Base-by-base conservation (phyloP, 2,329 filamentous ascomycete genomes). In the Cadophora gregata region DNA sequence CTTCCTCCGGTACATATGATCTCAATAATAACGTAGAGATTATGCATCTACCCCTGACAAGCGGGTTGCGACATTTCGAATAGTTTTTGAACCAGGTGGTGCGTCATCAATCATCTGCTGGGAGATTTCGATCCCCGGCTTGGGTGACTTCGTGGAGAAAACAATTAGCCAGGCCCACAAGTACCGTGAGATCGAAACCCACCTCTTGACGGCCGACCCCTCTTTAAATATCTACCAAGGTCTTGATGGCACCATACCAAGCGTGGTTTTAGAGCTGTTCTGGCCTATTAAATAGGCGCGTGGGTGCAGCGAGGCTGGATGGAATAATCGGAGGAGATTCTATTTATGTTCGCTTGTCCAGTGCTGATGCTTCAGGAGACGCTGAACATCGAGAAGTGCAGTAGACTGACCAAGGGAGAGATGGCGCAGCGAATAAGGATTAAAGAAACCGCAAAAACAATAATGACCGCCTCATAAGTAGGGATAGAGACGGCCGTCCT, bases 1-100 rank as follows among this genome's bases (percentile, higher is more conserved):
- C 48, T 16, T 51, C 48, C 24, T 51, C 48, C 48, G 48, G 4
- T 45, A 45, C 36, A 38, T 38, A 38, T 7, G n/a, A n/a, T 36
- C 31, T 6, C 24, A 6, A 16, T n/a, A 29, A 51, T 51, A 21
- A 31, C 48, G 31, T 25, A 14, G 48, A 25, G 48, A 51, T 31
- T 51, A 51, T 51, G 48, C 48, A 51, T 29, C 3, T 51, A 51
- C n/a, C 48, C 24, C 48, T 51, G 48, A 29, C 48, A 51, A 16
- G 25, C 24, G 47, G 47, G 16, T 27, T 27, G 24, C 47, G 21
- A 27, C 21, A 7, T 21, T 45, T n/a, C 19, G 21, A 42, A n/a
- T 3, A 5, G 4, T n/a, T 45, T 45, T 45, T 45, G 42, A 45
- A n/a, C 16, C 4, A 27, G 5, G 48, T 51, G 48, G 21, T 51